A percentile compares a stretch with the other conserved stretches of the same genome.
These are phyloP conservation scores for Lecanicillium sp. DNA, from an alignment of 2,329 filamentous ascomycete species.

Conservation along the genomic window DNA sequence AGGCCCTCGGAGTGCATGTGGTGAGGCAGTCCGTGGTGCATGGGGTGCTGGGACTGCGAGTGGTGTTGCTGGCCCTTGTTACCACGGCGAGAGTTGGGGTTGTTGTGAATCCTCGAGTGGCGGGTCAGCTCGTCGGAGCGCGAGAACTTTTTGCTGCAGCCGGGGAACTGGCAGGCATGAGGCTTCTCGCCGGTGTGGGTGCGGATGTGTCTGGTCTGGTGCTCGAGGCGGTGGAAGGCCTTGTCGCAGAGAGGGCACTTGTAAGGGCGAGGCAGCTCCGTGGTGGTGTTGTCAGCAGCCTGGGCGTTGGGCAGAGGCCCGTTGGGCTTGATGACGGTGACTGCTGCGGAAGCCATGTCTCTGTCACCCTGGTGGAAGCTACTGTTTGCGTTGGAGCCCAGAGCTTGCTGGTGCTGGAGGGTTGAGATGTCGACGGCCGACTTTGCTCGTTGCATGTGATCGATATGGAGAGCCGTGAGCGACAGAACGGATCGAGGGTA, in stretches of 20 bases:
- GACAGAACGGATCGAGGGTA: slow-evolving; percentile 3
- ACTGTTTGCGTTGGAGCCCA: slow-evolving; percentile 21
- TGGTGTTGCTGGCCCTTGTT: slow-evolving; percentile 63
- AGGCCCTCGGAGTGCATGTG: slow-evolving; percentile 53
- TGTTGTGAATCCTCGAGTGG: slow-evolving; percentile 97
- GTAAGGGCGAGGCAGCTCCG: slow-evolving; percentile 88
- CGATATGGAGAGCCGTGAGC: slow-evolving; percentile 24
- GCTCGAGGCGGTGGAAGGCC: slow-evolving; percentile 95
- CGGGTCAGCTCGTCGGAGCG: slow-evolving; percentile 93
- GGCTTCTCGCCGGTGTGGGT: slow-evolving; percentile 98
- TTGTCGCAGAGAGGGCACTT: slow-evolving; percentile 98
- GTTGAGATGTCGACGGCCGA: slow-evolving; percentile 70
- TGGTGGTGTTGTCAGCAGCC: slow-evolving; percentile 44
- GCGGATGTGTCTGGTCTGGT: slow-evolving; percentile 85
- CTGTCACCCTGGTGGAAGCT: slow-evolving; percentile 27
- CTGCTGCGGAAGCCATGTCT: slow-evolving; percentile 46
- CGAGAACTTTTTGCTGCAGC: slow-evolving; percentile 95
- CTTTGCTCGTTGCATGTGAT: slow-evolving; percentile 70
- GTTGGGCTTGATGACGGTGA: slow-evolving; percentile 55
- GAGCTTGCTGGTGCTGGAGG: slow-evolving; percentile 42
- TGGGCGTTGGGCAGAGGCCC: slow-evolving; percentile 58
- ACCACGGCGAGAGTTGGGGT: slow-evolving; percentile 89
- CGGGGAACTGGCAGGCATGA: slow-evolving; percentile 89
- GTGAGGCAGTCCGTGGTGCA: slow-evolving; percentile 34
- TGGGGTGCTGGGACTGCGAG: slow-evolving; percentile 31